Conservation (phyloP, 2,329 filamentous ascomycete genomes). For the Hymenoscyphus salicellus region DNA sequence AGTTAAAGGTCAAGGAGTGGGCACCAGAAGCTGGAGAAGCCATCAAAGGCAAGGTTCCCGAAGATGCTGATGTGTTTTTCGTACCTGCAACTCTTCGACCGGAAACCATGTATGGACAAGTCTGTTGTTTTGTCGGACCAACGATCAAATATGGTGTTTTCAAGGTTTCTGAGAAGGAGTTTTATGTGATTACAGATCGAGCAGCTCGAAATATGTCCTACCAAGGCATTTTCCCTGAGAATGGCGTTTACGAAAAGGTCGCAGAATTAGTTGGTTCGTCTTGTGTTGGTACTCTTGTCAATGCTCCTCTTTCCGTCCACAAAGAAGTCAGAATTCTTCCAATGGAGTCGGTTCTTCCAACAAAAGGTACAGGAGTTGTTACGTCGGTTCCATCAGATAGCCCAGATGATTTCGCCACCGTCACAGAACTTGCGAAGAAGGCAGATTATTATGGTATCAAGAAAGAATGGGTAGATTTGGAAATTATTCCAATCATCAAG, state of each 20-base stretch:
- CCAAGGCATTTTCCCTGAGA: constrained; percentile 78
- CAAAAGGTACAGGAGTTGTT: constrained; percentile 95
- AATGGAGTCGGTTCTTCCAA: constrained; percentile 89
- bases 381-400: constrained; percentile 95
- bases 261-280: constrained; percentile 74
- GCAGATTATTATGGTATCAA: constrained; percentile 93
- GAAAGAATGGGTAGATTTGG: constrained; percentile 91
- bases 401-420: constrained; percentile 89
- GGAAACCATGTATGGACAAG: constrained; percentile 99
- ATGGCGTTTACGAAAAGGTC: constrained; percentile 72
- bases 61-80: constrained; percentile 78
- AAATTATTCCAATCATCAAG: constrained; percentile 84
- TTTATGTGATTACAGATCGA: constrained; percentile 78
- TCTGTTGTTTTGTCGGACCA: constrained; percentile 90
- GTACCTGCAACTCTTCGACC: constrained; percentile 88
- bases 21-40: constrained; percentile 68
- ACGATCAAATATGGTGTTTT: constrained; percentile 87
- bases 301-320: constrained; percentile 85
- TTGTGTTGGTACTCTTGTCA: constrained; percentile 81
- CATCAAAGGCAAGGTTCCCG: constrained; percentile 74
- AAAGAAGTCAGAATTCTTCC: constrained; percentile 83
- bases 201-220: constrained; percentile 94
- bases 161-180: constrained; percentile 73
- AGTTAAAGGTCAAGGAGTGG: constrained; percentile 90
- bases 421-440: constrained; percentile 88